These are phyloP conservation scores for Kwoniella bestiolae DNA, from an alignment of 768 basidiomycete species.

Conservation along the genomic window DNA sequence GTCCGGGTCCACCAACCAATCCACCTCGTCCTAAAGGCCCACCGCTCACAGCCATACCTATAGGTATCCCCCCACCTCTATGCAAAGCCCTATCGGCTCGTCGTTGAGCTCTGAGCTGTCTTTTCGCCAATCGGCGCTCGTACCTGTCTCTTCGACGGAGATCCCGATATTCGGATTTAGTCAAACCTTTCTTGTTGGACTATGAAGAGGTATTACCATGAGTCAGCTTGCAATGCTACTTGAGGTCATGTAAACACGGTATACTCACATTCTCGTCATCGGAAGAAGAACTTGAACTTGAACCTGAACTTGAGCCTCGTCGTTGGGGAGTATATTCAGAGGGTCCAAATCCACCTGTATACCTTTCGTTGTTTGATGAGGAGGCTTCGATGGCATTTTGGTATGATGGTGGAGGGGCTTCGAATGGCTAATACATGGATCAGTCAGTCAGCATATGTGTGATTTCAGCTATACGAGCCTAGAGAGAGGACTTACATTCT, in stretches of 20 bases:
- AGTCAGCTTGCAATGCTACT: no score
- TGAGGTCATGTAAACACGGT: background rate
- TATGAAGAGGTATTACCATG: no score
- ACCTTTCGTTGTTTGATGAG: background rate
- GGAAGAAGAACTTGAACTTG: background rate
- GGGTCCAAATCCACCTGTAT: conserved; percentile 3
- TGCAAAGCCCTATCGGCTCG: background rate
- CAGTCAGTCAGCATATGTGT: background rate
- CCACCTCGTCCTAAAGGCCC: conserved; percentile 2
- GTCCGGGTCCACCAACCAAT: background rate
- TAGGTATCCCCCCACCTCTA: background rate
- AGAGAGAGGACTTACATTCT: background rate
- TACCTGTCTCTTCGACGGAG: background rate
- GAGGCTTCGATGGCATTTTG: background rate
- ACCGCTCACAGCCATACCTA: background rate
- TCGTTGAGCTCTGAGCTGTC: background rate
- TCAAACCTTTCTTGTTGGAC: background rate
- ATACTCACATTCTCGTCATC: background rate
- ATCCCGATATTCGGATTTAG: background rate
- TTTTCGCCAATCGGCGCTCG: background rate
- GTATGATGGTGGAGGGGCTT: conserved; percentile 4
- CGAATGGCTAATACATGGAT: background rate
- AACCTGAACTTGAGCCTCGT: background rate
- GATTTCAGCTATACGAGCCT: background rate
- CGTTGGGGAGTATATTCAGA: background rate